Evolutionary conservation across 257 asterid genomes (phyloP).

Genomic region (Fraxinus cuspidata): DNA sequence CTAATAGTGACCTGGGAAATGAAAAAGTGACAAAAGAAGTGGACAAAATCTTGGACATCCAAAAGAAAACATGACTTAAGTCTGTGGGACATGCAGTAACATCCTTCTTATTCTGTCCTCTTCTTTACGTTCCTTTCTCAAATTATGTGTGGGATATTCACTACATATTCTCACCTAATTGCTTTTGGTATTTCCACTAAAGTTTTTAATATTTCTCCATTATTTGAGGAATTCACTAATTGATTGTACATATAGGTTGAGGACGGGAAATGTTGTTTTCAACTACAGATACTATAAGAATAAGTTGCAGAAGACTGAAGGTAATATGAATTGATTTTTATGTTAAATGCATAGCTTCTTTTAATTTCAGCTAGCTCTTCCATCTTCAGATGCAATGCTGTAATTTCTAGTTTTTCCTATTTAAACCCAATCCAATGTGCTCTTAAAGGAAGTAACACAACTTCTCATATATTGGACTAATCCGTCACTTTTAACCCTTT

Average conservation of each 20-base stretch:
- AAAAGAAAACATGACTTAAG: neutral
- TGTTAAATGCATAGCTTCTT: neutral
- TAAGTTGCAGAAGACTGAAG: slow-evolving; percentile 93
- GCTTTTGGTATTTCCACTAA: slow-evolving; percentile 8
- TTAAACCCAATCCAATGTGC: slow-evolving; percentile 14
- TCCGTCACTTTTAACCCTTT: neutral
- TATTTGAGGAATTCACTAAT: slow-evolving; percentile 20
- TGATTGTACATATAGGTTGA: slow-evolving; percentile 63
- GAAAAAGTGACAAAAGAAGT: neutral
- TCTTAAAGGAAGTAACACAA: slow-evolving; percentile 6
- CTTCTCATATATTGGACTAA: neutral
- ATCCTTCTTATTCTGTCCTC: neutral
- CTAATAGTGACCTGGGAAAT: neutral
- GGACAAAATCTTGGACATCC: slow-evolving; percentile 2
- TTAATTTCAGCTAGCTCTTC: slow-evolving; percentile 11
- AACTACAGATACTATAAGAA: slow-evolving; percentile 84
- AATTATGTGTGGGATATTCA: slow-evolving; percentile 13
- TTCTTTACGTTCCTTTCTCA: neutral
- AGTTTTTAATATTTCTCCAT: neutral
- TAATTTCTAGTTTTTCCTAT: slow-evolving; percentile 3
- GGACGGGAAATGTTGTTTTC: slow-evolving; percentile 95
- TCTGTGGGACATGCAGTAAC: slow-evolving; percentile 1
- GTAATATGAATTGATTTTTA: slow-evolving; percentile 38
- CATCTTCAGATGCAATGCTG: slow-evolving; percentile 22
- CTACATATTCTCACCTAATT: slow-evolving; percentile 19